Conservation (phyloP, 176 grass and related monocot species). For the Oryza longistaminata region DNA sequence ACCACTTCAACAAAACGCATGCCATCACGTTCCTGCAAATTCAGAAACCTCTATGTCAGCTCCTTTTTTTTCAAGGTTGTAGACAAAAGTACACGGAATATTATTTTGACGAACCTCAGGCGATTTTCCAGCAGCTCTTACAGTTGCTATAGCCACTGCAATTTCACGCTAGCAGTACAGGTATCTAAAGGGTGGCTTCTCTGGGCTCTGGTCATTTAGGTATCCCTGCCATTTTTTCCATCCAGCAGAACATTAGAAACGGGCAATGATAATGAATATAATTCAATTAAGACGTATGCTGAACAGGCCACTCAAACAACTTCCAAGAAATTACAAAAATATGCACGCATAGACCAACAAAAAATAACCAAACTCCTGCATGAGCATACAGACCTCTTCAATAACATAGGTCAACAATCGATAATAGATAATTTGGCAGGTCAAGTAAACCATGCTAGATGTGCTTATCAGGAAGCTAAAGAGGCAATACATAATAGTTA, state of each 20-base stretch:
- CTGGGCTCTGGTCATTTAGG: conserved; percentile 92
- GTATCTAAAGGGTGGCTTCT: conserved; percentile 95
- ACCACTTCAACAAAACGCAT: conserved; percentile 99
- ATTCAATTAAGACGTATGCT: neutral
- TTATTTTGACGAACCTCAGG: conserved; percentile 65
- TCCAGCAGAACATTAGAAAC: conserved; percentile 17
- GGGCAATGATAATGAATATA: neutral
- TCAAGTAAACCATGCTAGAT: neutral
- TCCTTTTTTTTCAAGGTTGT: neutral
- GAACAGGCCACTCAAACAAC: neutral
- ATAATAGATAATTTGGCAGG: neutral
- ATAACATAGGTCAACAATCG: neutral
- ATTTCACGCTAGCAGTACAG: no score
- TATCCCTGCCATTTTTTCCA: conserved; percentile 67
- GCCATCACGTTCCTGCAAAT: conserved; percentile 77
- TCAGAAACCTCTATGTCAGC: conserved; percentile 18
- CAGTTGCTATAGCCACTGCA: conserved; percentile 95
- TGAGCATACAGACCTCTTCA: neutral
- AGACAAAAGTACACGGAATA: neutral
- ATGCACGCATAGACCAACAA: neutral
- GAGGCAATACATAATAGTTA: neutral
- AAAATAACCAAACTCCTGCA: neutral
- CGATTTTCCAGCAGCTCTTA: conserved; percentile 91
- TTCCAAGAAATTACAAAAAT: neutral
- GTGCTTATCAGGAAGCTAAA: neutral